Evolutionary conservation across 2,329 filamentous ascomycete genomes (phyloP).

Genomic region (Ophiocordyceps camponoti-leonardi): DNA sequence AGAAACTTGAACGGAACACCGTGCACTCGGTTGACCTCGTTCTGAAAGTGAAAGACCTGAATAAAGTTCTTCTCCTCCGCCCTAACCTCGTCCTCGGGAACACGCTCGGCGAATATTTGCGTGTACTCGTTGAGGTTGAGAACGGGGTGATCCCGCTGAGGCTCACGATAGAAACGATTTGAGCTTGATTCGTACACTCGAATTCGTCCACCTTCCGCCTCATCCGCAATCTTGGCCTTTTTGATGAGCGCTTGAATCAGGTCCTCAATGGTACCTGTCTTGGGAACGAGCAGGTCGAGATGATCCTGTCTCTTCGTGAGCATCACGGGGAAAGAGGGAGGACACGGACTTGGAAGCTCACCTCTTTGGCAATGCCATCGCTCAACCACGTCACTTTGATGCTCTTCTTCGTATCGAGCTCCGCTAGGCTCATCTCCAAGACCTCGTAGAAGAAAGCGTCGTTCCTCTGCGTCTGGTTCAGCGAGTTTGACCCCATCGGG

Average conservation of each 20-base stretch:
- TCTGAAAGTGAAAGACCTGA: conserved; percentile 82
- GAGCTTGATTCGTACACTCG: conserved; percentile 70
- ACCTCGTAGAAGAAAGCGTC: conserved; percentile 87
- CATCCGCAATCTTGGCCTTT: conserved; percentile 64
- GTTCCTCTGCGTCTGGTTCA: conserved; percentile 49
- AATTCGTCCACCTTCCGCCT: conserved; percentile 50
- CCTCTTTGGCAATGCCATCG: conserved; percentile 84
- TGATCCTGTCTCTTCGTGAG: conserved; percentile 36
- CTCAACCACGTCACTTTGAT: conserved; percentile 72
- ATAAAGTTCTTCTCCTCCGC: conserved; percentile 43
- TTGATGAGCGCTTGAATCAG: conserved; percentile 60
- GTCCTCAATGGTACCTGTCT: conserved; percentile 67
- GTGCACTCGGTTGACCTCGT: conserved; percentile 68
- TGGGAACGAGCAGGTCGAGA: conserved; percentile 71
- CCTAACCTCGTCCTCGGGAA: conserved; percentile 56
- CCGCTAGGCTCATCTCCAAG: conserved; percentile 81
- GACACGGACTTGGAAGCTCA: conserved; percentile 19
- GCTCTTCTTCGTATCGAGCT: conserved; percentile 82
- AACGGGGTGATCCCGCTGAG: conserved; percentile 55
- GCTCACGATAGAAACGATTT: conserved; percentile 69
- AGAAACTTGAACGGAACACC: conserved; percentile 85
- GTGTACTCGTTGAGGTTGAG: conserved; percentile 74
- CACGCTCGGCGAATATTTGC: conserved; percentile 61
- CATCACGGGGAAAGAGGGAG: background rate
- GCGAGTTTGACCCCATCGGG: conserved; percentile 49